These are phyloP conservation scores for Ophioceras dolichostomum DNA, from an alignment of 2,329 filamentous ascomycete genomes.

Conservation along the genomic window DNA sequence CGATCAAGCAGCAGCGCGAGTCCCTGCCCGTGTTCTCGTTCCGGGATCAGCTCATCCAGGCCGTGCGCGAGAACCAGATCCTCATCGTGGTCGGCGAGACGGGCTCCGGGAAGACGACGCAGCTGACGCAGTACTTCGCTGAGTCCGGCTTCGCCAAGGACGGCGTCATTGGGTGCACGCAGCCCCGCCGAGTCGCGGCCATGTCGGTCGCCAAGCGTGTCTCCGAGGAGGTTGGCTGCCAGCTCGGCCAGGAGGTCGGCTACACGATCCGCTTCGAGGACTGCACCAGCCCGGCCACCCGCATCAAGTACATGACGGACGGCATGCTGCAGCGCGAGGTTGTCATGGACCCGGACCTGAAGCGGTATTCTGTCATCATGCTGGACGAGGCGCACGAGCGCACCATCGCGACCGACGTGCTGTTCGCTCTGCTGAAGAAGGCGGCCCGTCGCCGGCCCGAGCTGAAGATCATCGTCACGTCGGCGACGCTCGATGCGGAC, in stretches of 20 bases:
- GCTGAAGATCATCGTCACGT: slow-evolving; percentile 91
- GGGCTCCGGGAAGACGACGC: slow-evolving; percentile 93
- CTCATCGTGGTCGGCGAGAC: slow-evolving; percentile 96
- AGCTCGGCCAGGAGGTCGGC: slow-evolving; percentile 82
- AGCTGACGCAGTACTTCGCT: slow-evolving; percentile 88
- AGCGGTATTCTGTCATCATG: slow-evolving; percentile 92
- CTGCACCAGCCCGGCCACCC: slow-evolving; percentile 73
- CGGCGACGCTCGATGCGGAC: slow-evolving; percentile 89
- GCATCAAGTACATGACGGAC: slow-evolving; percentile 99
- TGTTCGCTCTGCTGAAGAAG: slow-evolving; percentile 92
- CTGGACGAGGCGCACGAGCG: slow-evolving; percentile 96
- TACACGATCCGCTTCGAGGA: slow-evolving; percentile 98
- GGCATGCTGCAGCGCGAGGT: slow-evolving; percentile 97
- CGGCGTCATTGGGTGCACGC: slow-evolving; percentile 90
- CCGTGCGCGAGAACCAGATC: slow-evolving; percentile 77
- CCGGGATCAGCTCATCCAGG: slow-evolving; percentile 75
- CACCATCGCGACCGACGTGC: slow-evolving; percentile 88
- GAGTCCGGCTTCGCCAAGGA: slow-evolving; percentile 82
- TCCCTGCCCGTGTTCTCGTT: slow-evolving; percentile 83
- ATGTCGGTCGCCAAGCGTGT: slow-evolving; percentile 98
- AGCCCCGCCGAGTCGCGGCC: slow-evolving; percentile 90
- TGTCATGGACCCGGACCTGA: slow-evolving; percentile 78
- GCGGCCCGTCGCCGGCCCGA: slow-evolving; percentile 76
- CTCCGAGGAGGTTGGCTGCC: slow-evolving; percentile 85
- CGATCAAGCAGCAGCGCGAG: slow-evolving; percentile 90